Evolutionary conservation across 345 rosid genomes (phyloP).

Genomic region (Eucalyptus pumila): DNA sequence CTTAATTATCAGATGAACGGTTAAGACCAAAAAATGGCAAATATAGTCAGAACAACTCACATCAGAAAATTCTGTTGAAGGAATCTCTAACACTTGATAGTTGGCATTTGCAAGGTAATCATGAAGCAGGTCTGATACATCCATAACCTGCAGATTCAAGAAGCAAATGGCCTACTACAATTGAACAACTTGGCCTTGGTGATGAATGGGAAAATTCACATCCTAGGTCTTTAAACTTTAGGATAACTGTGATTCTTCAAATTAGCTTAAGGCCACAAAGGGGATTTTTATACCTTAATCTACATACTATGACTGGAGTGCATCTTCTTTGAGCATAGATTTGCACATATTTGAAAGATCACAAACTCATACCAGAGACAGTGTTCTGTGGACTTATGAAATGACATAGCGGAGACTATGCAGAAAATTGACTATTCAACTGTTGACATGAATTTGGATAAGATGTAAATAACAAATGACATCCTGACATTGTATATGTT

Average conservation of each 20-base stretch:
- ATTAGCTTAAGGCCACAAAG: neutral
- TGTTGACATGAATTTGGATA: neutral
- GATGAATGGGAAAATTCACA: neutral
- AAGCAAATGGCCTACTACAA: neutral
- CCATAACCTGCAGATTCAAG: constrained; percentile 30
- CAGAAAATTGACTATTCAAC: neutral
- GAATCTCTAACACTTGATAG: constrained; percentile 26
- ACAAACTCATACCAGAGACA: neutral
- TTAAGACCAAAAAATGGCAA: neutral
- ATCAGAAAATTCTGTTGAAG: constrained; percentile 12
- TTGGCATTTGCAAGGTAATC: constrained; percentile 31
- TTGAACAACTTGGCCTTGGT: neutral
- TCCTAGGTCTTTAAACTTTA: neutral
- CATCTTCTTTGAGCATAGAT: neutral
- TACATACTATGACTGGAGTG: neutral
- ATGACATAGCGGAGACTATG: neutral
- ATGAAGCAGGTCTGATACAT: constrained; percentile 52
- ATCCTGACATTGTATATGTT: neutral
- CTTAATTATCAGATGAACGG: neutral
- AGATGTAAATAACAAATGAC: neutral
- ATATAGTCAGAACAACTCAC: constrained; percentile 31
- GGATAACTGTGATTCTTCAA: neutral
- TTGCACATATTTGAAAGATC: neutral
- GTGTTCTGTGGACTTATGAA: neutral
- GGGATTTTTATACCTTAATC: neutral